These are phyloP conservation scores for Blattamonas nauphoetae DNA, from an alignment of 78 protist genomes.

Conservation along the genomic window DNA sequence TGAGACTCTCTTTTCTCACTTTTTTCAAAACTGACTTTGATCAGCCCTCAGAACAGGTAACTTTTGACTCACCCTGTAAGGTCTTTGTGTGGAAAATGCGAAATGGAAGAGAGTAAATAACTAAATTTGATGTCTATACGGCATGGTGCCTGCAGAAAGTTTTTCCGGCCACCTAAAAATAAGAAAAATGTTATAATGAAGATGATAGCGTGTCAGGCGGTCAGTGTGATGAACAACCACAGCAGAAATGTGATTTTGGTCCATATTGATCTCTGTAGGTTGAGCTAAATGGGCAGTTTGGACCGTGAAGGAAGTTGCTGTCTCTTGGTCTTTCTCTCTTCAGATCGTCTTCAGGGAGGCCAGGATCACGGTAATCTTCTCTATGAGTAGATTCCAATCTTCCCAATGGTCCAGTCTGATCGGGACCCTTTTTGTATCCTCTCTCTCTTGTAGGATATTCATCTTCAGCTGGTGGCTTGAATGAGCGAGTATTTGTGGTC, in stretches of 20 bases:
- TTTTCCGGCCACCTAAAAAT: too few species aligned
- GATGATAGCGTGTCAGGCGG: not conserved
- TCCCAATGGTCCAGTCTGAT: not conserved
- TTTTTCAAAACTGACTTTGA: too few species aligned
- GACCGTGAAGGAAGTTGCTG: not conserved
- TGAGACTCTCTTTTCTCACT: too few species aligned
- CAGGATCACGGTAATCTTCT: not conserved
- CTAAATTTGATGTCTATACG: too few species aligned
- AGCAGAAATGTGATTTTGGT: not conserved
- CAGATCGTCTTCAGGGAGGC: not conserved
- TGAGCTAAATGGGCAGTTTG: not conserved
- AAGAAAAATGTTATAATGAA: not conserved
- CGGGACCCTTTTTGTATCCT: not conserved
- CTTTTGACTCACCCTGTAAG: too few species aligned
- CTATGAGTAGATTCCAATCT: not conserved
- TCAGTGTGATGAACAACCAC: not conserved
- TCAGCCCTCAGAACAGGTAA: too few species aligned
- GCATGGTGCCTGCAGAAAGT: too few species aligned
- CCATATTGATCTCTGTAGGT: not conserved
- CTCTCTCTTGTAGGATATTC: not conserved
- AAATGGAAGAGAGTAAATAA: too few species aligned
- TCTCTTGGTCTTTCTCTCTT: not conserved
- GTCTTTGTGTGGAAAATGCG: too few species aligned
- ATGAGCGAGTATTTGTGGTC: not conserved
- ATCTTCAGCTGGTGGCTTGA: not conserved